Base-by-base conservation (phyloP, 2,329 filamentous ascomycete species). In the Blastomyces gilchristii region DNA sequence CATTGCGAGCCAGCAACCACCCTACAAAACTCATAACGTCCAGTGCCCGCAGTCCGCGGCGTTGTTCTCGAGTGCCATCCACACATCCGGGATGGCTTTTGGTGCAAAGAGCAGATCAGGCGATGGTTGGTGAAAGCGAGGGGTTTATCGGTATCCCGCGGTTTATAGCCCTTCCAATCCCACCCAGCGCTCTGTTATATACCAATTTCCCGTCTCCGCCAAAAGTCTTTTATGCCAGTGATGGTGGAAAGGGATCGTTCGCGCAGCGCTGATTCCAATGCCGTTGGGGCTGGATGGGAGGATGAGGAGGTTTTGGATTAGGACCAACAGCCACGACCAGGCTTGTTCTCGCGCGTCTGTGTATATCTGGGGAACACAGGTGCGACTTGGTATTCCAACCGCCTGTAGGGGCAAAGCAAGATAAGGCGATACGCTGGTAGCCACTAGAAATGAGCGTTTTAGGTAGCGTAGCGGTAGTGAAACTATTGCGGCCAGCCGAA, bases 1-100 rank as follows among this genome's bases (percentile, higher is more conserved):
- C 52, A 52, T 57, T 28, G 39, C 52, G 60, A 47, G 41, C 5
- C 58, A 62, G 34, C 28, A 62, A n/a, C 60, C 49, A 62, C 22
- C 52, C 52, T 14, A 62, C 41, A 45, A 61, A 63, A 63, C 61
- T 60, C 63, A 65, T 65, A 52, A 25, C 56, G 59, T 57, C 59
- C 37, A 52, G 28, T 52, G 25, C 59, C 64, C 63, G 34, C 34
- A 60, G 50, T 50, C 43, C 47, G 59, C 31, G 62, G 39, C 25
- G 39, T 37, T 54, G 43, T 61, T 25, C 31, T 34, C 53, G 39
- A 52, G 37, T 63, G 61, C 61, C 63, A 64, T 64, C 39, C 63
- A 63, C 39, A 59, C 62, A 60, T 63, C 34, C 62, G 45, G 50
- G 39, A 53, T 14, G 7, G 28, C 11, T 41, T 34, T 39, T 22